A percentile compares a stretch with the other conserved stretches of the same genome.
Evolutionary conservation across 1,284 basidiomycete genomes (phyloP).

Genomic region (Sporisorium exsertum): DNA sequence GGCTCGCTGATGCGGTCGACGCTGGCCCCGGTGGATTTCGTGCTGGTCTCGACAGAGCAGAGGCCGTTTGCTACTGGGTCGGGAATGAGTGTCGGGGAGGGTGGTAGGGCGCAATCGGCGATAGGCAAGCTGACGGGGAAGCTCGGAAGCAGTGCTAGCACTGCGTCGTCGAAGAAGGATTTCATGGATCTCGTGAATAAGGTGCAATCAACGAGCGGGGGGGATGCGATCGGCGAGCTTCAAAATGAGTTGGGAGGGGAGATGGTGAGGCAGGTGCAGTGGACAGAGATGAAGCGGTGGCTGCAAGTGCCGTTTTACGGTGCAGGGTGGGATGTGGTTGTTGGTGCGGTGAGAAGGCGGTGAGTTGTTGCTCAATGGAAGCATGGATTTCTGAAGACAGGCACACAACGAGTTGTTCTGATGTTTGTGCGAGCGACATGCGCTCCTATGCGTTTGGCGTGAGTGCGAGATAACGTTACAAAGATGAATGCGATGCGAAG

Average conservation of each 20-base stretch:
- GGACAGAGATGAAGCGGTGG: constrained; percentile 46
- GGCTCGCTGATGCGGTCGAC: constrained; percentile 89
- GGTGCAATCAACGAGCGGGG: not conserved
- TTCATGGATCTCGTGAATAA: constrained; percentile 19
- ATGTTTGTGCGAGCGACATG: not conserved
- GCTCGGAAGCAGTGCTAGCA: not conserved
- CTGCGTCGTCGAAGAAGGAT: constrained; percentile 8
- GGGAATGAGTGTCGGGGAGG: not conserved
- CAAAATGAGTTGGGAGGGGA: constrained; percentile 4
- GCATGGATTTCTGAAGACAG: not conserved
- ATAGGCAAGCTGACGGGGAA: constrained; percentile 1
- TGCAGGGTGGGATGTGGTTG: constrained; percentile 39
- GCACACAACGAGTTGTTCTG: not conserved
- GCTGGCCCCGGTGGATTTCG: constrained; percentile 89
- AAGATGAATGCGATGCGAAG: not conserved
- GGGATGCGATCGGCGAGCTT: not conserved
- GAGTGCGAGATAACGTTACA: too few species aligned
- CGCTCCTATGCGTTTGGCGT: too few species aligned
- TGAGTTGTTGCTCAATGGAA: not conserved
- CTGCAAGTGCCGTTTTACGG: constrained; percentile 34
- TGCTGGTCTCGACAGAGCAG: constrained; percentile 69
- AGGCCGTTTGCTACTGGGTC: not conserved
- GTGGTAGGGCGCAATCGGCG: not conserved
- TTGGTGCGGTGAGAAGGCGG: constrained; percentile 36
- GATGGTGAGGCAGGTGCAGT: constrained; percentile 42